A percentile compares a stretch with the other conserved stretches of the same genome.
These are phyloP conservation scores for Phytophthora vignae DNA, from an alignment of 352 stramenopile genomes.

Conservation along the genomic window DNA sequence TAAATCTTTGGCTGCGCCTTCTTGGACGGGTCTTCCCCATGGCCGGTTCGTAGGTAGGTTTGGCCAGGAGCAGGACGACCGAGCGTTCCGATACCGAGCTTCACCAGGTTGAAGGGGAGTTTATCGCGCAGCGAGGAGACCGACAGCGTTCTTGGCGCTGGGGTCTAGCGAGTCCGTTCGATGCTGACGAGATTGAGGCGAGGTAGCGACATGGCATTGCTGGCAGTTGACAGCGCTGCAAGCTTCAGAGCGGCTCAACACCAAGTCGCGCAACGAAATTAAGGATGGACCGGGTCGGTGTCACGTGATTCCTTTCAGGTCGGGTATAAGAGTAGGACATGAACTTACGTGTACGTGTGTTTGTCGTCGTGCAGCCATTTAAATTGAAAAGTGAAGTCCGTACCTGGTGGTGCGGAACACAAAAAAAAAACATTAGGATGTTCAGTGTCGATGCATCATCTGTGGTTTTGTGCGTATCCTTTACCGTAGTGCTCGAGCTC, in stretches of 20 bases:
- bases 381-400: not conserved
- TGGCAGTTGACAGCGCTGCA: too few species aligned
- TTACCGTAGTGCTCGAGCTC: not conserved
- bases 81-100: not conserved
- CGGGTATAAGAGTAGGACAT: too few species aligned
- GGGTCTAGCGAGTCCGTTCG: not conserved
- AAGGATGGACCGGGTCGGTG: too few species aligned
- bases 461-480: not conserved
- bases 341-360: too few species aligned
- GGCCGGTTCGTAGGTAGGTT: not conserved
- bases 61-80: not conserved
- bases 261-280: too few species aligned
- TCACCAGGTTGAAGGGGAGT: not conserved
- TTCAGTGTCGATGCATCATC: not conserved
- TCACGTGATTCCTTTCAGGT: too few species aligned
- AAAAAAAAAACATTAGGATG: not conserved
- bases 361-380: not conserved
- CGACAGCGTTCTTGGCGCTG: not conserved
- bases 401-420: not conserved
- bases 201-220: not conserved
- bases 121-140: not conserved
- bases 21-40: conserved; percentile 5
- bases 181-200: not conserved
- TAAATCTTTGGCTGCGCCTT: conserved; percentile 17
- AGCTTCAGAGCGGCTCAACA: not conserved